Base-by-base conservation (phyloP, 2,329 filamentous ascomycete species). In the Cladorrhinum sp. region DNA sequence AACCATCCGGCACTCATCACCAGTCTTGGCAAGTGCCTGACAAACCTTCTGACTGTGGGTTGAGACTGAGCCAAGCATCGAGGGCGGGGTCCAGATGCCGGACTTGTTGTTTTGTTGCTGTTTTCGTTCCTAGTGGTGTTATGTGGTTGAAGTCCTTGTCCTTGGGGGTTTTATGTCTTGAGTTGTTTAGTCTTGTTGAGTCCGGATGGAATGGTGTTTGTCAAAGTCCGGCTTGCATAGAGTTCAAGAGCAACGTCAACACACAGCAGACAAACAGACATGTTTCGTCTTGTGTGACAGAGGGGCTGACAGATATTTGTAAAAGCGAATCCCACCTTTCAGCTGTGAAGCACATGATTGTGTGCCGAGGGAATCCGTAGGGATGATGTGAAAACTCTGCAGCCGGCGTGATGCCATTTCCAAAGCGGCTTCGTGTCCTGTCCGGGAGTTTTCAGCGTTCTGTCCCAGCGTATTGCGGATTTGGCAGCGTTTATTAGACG, bases 21-120 rank as follows among this genome's bases (percentile, higher is more conserved):
- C 36, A 49, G 39, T 46, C 54, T 57, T 57, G 54, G 54, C 54
- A 30, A 57, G 54, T 36, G 54, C 54, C 39, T 33, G 39, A 26
- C 33, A 56, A 16, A 42, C 36, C 23, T 28, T 56, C 16, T 56
- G 33, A 10, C 18, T 46, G 54, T 49, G 54, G 54, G 24, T 49
- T 57, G 54, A 56, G 39, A 30, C 54, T 24, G 26, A 23, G 54
- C 54, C 54, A 57, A 57, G 54, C 10, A 26, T 57, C 49, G 49
- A 23, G 49, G 21, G 49, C 49, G 49, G 21, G 49, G 21, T 46
- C n/a, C 16, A 42, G 16, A 18, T 46, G 42, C 42, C 14, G 42
- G 18, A 46, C n/a, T 18, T 46, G 42, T 4, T 18, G n/a, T 21
- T 46, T 46, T 46, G 42, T 20, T 46, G 16, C 42, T 46, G n/a